phyloP scores from a whole-genome alignment of 352 stramenopile species.

The Pythium coloratum region DNA sequence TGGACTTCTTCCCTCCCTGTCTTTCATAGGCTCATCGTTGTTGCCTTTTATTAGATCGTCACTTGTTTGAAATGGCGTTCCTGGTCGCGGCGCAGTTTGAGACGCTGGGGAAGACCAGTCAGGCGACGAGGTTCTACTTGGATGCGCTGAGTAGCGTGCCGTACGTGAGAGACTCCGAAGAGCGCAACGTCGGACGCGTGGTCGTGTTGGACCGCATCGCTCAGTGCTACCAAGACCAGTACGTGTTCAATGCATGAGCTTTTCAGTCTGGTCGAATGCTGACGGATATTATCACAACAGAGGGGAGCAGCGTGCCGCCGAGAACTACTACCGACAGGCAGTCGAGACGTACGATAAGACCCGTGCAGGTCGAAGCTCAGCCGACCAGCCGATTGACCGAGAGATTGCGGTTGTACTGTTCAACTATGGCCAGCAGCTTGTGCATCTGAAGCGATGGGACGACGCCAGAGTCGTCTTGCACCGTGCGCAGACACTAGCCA shows the following conservation, averaged over 20 bases:
- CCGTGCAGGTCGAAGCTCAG: neutral
- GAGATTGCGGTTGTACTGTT: constrained; percentile 34
- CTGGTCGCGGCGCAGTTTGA: constrained; percentile 78
- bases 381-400: constrained; percentile 26
- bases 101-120: constrained; percentile 36
- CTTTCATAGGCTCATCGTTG: neutral
- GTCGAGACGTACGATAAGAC: constrained; percentile 31
- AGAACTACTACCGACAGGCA: constrained; percentile 46
- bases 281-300: constrained; percentile 3
- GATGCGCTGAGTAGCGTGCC: constrained; percentile 59
- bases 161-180: constrained; percentile 29
- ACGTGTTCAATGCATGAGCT: constrained; percentile 3
- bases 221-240: constrained; percentile 74
- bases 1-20: neutral
- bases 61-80: constrained; percentile 80
- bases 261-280: neutral
- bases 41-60: constrained; percentile 43
- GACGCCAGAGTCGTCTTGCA: constrained; percentile 22
- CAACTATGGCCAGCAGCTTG: constrained; percentile 36
- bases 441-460: constrained; percentile 33
- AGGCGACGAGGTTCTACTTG: constrained; percentile 68
- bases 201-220: constrained; percentile 79
- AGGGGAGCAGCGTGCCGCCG: constrained; percentile 32
- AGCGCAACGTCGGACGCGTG: constrained; percentile 46
- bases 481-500: constrained; percentile 10